Evolutionary conservation across 257 asterid genomes (phyloP).

Genomic region (Jasminum sambac): DNA sequence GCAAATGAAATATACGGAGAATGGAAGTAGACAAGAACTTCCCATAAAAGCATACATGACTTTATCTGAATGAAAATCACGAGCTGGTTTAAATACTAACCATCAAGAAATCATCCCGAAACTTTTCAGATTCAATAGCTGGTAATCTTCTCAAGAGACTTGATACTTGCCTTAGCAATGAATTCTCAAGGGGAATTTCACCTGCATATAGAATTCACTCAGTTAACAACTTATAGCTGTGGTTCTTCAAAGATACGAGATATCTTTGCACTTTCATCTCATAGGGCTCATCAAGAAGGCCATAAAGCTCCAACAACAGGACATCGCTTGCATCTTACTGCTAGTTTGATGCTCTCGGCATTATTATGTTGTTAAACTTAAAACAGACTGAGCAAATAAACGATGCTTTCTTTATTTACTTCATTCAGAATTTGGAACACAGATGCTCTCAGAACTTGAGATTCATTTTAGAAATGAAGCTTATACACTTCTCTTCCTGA

Average conservation of each 20-base stretch:
- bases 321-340: background rate
- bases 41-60: background rate
- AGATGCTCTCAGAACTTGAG: background rate
- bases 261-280: constrained; percentile 10
- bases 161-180: constrained; percentile 87
- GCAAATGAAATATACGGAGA: background rate
- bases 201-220: constrained; percentile 50
- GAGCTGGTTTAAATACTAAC: constrained; percentile 43
- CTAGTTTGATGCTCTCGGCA: constrained; percentile 1
- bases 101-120: constrained; percentile 93
- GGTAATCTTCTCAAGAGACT: constrained; percentile 95
- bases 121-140: constrained; percentile 81
- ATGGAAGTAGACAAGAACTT: background rate
- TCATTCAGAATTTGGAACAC: background rate
- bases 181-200: constrained; percentile 73
- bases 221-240: constrained; percentile 23
- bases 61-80: constrained; percentile 12
- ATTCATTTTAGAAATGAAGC: background rate
- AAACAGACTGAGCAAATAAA: background rate
- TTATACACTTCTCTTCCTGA: background rate
- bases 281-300: constrained; percentile 10
- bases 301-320: background rate
- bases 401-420: background rate
- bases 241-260: background rate
- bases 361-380: background rate